These are phyloP conservation scores for Suhomyces emberorum DNA, from an alignment of 805 yeast species.

Conservation along the genomic window DNA sequence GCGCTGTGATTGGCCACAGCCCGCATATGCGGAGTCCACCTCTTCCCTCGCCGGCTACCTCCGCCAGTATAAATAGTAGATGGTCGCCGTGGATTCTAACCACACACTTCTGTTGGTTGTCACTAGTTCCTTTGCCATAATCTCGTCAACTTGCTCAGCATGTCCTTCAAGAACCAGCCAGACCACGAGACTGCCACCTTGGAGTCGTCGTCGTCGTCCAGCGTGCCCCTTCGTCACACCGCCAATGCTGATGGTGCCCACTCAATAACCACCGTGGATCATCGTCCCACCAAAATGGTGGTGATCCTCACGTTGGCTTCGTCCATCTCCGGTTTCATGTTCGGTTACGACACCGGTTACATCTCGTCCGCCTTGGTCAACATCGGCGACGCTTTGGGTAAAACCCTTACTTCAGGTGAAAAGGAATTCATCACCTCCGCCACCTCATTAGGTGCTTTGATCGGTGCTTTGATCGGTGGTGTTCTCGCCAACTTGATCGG, in stretches of 20 bases:
- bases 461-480: slow-evolving; percentile 80
- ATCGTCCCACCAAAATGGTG: slow-evolving; percentile 56
- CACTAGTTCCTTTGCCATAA: no score
- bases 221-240: neutral
- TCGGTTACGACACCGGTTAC: slow-evolving; percentile 97
- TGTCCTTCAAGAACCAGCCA: slow-evolving; percentile 1
- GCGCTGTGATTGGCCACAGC: neutral
- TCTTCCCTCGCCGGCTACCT: neutral
- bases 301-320: slow-evolving; percentile 68
- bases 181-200: slow-evolving; percentile 1
- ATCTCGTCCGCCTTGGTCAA: slow-evolving; percentile 90
- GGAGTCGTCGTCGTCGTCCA: slow-evolving; percentile 4
- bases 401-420: slow-evolving; percentile 64
- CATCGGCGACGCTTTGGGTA: slow-evolving; percentile 67
- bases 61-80: neutral
- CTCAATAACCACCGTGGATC: neutral
- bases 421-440: slow-evolving; percentile 92
- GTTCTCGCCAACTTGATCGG: slow-evolving; percentile 78
- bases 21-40: neutral
- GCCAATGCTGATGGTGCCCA: neutral
- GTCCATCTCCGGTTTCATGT: slow-evolving; percentile 92
- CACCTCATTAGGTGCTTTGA: slow-evolving; percentile 87
- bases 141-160: no score
- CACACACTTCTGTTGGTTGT: no score
- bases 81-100: no score